Evolutionary conservation across 139 green algal species (phyloP), one percentile per base, ranked within the genome.

Genomic region (Pleodorina starrii): DNA sequence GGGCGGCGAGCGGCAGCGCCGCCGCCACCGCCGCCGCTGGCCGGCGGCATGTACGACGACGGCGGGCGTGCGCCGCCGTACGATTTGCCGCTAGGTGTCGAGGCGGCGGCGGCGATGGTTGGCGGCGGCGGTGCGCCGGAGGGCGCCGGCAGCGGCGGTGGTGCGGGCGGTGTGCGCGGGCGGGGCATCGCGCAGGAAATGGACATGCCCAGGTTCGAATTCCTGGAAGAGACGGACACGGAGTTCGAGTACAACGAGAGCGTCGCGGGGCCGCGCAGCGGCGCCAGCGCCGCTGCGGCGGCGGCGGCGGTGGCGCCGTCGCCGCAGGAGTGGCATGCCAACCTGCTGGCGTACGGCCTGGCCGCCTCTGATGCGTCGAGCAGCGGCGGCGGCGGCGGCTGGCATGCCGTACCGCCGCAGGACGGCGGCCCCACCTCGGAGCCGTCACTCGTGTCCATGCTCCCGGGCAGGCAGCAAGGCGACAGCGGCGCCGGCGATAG

Each of bases 171-270:
- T 80, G 38, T 1, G 32, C 40, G 7, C 69, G 36, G 16, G 14
- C 14, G 69, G 38, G 68, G 35, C 32, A 46, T 29, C 10, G 68
- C 68, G 35, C 32, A 19, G 35, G 68, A 76, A 48, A 46, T 76
- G 68, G 68, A 76, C 38, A n/a, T 32, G 68, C 68, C 68, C 14
- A 76, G 25, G 40, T 57, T 80, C 27, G 72, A 80, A 2, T 21
- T 80, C 25, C 27, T 80, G 72, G 72, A 80, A 40, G 72, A 80
- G 7, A 43, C 72, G 42, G 72, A 80, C 72, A 43, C 38, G 72
- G 72, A 80, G 72, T 80, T 80, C 27, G 72, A 80, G 42, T 80
- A 59, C 42, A 59, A 80, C 42, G 72, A 80, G 72, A 40, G 42
- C 19, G 1, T 80, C 27, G 42, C 38, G 27, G 35, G 35, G 16